Base-by-base conservation (phyloP, 2,329 filamentous ascomycete genomes). In the Polychaeton citri region DNA sequence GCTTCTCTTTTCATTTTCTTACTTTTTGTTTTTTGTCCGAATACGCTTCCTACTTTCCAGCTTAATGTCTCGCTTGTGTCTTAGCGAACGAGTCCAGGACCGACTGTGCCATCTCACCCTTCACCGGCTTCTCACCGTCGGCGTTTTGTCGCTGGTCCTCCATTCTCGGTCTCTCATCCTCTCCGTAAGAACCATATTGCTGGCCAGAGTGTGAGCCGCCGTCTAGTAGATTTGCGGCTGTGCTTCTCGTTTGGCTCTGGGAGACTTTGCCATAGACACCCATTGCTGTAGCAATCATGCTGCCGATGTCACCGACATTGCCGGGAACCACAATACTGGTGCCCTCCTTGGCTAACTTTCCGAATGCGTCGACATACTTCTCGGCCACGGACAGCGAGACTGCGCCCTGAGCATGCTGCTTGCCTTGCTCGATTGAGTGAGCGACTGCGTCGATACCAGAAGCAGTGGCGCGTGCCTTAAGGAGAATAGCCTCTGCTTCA, bases 341-440 rank as follows among this genome's bases (percentile, higher is more conserved):
- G 50, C 90, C 85, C 66, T 98, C 87, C 64, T 88, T 90, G 34
- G 90, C 90, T 48, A 98, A 68, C 55, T 87, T 84, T 47, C 74
- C 79, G 54, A 96, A 98, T 3, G 90, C 90, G 32, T 92, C 88
- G 35, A 98, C 90, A 51, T 98, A 98, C 63, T 95, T 94, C 72
- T 98, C 90, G 0, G 90, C 90, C 6, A 98, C 84, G 10, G 73
- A 83, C 43, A 98, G 63, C 52, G 83, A 87, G 31, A 98, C 72
- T 18, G 90, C 90, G 21, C 76, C 75, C 56, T 90, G 81, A 2
- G 90, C 90, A 37, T 78, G 71, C 38, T 75, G 71, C 46, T 80
- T 69, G 38, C 87, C 87, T 33, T 78, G 65, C 13, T 71, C 66
- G 42, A 96, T 93, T 30, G 77, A 72, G 19, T 48, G 36, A 5